A percentile compares a stretch with the other conserved stretches of the same genome.
Evolutionary conservation across 2,329 filamentous ascomycete genomes (phyloP).

Genomic region (Diaporthe citriasiana): DNA sequence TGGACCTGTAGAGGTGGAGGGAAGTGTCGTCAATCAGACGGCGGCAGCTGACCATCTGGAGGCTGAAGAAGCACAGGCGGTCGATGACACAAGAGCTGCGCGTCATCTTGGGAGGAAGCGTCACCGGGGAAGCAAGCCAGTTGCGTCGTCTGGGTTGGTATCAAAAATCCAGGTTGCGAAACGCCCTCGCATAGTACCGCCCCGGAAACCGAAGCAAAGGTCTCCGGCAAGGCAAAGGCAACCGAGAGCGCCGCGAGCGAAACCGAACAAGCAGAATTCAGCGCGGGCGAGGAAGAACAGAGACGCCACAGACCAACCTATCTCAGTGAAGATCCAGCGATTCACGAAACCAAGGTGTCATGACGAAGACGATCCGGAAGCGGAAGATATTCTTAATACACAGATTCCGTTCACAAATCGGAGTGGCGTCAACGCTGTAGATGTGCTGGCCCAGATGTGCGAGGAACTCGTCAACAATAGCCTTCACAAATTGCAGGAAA

Average conservation of each 20-base stretch:
- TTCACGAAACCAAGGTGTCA: slow-evolving; percentile 64
- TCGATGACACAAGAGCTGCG: slow-evolving; percentile 60
- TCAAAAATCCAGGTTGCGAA: slow-evolving; percentile 56
- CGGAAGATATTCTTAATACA: slow-evolving; percentile 61
- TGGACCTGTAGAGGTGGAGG: slow-evolving; percentile 14
- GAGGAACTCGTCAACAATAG: slow-evolving; percentile 70
- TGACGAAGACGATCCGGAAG: slow-evolving; percentile 57
- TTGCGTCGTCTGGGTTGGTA: slow-evolving; percentile 59
- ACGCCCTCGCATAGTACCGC: slow-evolving; percentile 52
- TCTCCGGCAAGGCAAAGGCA: slow-evolving; percentile 60
- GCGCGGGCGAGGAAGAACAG: slow-evolving; percentile 43
- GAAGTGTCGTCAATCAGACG: slow-evolving; percentile 45
- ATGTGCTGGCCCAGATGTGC: slow-evolving; percentile 73
- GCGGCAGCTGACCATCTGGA: slow-evolving; percentile 39
- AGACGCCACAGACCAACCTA: slow-evolving; percentile 36
- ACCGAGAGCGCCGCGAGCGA: slow-evolving; percentile 43
- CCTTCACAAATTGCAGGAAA: slow-evolving; percentile 62
- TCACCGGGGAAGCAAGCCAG: slow-evolving; percentile 53
- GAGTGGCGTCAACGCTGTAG: slow-evolving; percentile 71
- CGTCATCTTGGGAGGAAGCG: slow-evolving; percentile 59
- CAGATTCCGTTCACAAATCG: slow-evolving; percentile 69
- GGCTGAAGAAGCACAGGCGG: slow-evolving; percentile 58
- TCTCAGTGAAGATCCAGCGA: slow-evolving; percentile 58
- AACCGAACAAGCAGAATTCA: slow-evolving; percentile 34
- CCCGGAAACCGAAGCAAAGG: slow-evolving; percentile 46